Conservation (phyloP, 345 rosid genomes). For the Schrenkiella parvula region DNA sequence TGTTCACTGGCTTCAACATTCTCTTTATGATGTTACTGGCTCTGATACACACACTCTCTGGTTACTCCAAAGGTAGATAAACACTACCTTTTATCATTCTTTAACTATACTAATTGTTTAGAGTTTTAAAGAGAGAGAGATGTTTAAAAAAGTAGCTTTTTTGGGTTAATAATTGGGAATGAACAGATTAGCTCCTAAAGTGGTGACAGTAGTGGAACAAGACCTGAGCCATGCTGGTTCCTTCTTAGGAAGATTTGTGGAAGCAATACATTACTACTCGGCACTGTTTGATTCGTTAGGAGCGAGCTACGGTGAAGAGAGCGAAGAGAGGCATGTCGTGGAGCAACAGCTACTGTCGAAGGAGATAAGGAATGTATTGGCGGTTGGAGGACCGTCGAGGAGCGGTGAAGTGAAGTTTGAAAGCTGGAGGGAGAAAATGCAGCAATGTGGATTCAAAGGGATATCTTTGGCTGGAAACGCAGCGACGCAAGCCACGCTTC, state of each 20-base stretch:
- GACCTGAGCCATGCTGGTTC: slow-evolving; percentile 92
- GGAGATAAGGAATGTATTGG: slow-evolving; percentile 83
- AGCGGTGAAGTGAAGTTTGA: slow-evolving; percentile 69
- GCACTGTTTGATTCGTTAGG: slow-evolving; percentile 92
- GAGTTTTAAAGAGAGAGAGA: not conserved
- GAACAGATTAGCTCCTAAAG: slow-evolving; percentile 86
- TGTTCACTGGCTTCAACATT: slow-evolving; percentile 97
- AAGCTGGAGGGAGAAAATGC: slow-evolving; percentile 94
- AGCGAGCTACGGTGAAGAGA: slow-evolving; percentile 94
- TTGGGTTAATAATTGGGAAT: not conserved
- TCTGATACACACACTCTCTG: slow-evolving; percentile 83
- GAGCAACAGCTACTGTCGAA: slow-evolving; percentile 92
- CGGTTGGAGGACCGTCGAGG: slow-evolving; percentile 82
- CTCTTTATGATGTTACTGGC: slow-evolving; percentile 96
- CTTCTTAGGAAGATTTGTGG: slow-evolving; percentile 90
- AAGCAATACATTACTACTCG: slow-evolving; percentile 97
- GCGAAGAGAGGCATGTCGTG: slow-evolving; percentile 94
- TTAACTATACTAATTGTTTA: not conserved
- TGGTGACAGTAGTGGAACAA: slow-evolving; percentile 96
- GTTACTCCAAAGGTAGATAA: slow-evolving; percentile 71
- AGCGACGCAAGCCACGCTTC: slow-evolving; percentile 83
- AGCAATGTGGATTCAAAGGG: slow-evolving; percentile 76
- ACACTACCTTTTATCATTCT: not conserved
- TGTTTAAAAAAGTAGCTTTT: not conserved
- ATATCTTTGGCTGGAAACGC: slow-evolving; percentile 89